Base-by-base conservation (phyloP, 192 early-diverging fungal genomes). In the Gonapodya sp. region DNA sequence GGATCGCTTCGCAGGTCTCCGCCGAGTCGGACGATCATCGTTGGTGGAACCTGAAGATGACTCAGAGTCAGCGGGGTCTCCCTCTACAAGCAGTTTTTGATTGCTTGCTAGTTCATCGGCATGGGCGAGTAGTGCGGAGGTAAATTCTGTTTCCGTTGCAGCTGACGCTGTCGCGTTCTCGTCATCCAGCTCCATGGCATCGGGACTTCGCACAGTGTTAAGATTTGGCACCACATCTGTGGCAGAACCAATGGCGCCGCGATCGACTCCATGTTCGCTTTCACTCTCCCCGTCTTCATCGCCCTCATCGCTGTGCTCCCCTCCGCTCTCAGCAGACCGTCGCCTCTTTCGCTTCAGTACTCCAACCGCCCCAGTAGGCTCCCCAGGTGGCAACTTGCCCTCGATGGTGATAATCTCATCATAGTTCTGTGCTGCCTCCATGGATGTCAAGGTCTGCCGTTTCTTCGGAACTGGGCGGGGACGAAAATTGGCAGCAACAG, bases 371-470 rank as follows among this genome's bases (percentile, higher is more conserved):
- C 37, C 36, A 16, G 32, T 33, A 34, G 34, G 34, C 36, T 36
- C 36, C n/a, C 74, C 79, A 18, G 32, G 18, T 1, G 79, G 74
- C 32, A 36, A 33, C 34, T 80, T 80, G 14, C 37, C 79, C 36
- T 80, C 74, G 18, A 80, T 2, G 74, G 34, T 80, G 18, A 80
- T 73, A 24, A 80, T 74, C 0, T 36, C 79, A 33, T 33, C 74
- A 80, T 35, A 80, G 36, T 80, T 80, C 74, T 80, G 79, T 32
- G 79, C 36, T 2, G 79, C 79, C 2, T 80, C 79, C 36, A 80
- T 36, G 74, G 37, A 73, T 73, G 36, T 80, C 33, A 80, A 34
- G 1, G 79, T 80, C 34, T 80, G 36, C n/a, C 79, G 36, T 36
- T 80, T 80, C 24, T 80, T 80, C 1, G 79, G 79, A 1, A 77